Base-by-base conservation (phyloP, 108 stramenopile genomes). In the Stephanodiscus triporus region DNA sequence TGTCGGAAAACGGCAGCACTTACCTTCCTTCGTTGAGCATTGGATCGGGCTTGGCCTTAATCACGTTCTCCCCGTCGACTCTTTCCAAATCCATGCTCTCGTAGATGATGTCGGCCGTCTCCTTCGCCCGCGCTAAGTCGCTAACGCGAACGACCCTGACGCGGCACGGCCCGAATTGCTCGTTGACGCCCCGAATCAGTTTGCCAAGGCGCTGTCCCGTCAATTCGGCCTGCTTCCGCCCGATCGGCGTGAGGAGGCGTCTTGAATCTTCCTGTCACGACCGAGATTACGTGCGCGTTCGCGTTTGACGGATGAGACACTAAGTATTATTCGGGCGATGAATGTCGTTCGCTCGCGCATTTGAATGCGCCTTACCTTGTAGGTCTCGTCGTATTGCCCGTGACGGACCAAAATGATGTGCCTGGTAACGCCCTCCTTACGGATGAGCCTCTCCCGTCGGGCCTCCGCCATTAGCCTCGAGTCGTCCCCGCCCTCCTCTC, bases 351-450 rank as follows among this genome's bases (percentile, higher is more conserved):
- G 49, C 4, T 50, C 20, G 17, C 1, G 22, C 53, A 19, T 22
- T 1, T 19, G 9, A 6, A 27, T 57, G 51, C 23, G 0, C 23
- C 82, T 69, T 22, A 78, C 87, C 74, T 85, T 80, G 47, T 74
- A 75, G 11, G 86, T 78, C 69, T 97, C 96, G 77, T 92, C 91
- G 77, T 97, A 97, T 68, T 97, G 96, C 19, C 96, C 96, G 75
- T 97, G 96, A 27, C 96, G 84, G 60, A 97, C 75, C 47, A 95
- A 63, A 56, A 97, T 87, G 34, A 97, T 82, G 68, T 97, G 96
- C 29, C 92, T 84, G 9, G 96, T 97, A 7, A 93, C 88, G 13
- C 92, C 90, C 50, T 89, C 59, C 57, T 85, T 89, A 22, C 91
- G 73, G 58, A 89, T 67, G 17, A 80, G 27, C 34, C 89, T 76